Percentiles rank a stretch among this genome's conserved stretches.
These are phyloP conservation scores for Xylariaceae sp. DNA, from an alignment of 2,329 filamentous ascomycete species.

Conservation along the genomic window DNA sequence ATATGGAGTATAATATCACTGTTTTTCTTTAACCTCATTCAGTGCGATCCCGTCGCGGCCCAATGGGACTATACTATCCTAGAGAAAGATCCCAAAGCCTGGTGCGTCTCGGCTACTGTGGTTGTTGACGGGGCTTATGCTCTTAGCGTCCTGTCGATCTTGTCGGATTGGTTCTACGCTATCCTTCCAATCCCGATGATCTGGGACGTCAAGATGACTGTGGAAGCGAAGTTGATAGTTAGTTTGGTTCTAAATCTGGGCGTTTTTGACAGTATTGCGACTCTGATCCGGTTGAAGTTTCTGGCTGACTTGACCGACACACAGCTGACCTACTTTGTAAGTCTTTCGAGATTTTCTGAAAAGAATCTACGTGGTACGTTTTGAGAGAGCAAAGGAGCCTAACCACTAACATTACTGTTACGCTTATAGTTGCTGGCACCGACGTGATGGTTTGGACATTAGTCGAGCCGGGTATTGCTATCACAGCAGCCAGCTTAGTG, in stretches of 20 bases:
- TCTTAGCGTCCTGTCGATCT: conserved; percentile 48
- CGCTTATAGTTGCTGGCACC: conserved; percentile 42
- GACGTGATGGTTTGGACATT: conserved; percentile 54
- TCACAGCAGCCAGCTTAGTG: conserved; percentile 49
- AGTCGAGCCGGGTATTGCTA: conserved; percentile 54
- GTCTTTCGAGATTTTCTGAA: too few species aligned
- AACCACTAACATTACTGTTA: conserved; percentile 8
- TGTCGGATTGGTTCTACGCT: conserved; percentile 54
- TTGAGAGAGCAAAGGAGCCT: too few species aligned
- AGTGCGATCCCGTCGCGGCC: conserved; percentile 46
- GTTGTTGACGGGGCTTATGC: conserved; percentile 48
- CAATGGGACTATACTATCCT: conserved; percentile 52
- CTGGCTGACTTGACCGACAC: conserved; percentile 42
- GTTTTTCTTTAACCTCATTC: conserved; percentile 46
- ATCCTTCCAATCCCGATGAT: conserved; percentile 52
- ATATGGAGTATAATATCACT: conserved; percentile 45
- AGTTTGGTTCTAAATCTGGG: conserved; percentile 47
- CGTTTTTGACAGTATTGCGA: conserved; percentile 53
- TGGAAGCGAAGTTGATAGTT: conserved; percentile 49
- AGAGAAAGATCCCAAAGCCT: conserved; percentile 26
- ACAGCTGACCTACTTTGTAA: conserved; percentile 47
- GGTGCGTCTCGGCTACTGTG: conserved; percentile 41
- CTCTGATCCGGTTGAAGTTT: conserved; percentile 48
- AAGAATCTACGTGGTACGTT: too few species aligned
- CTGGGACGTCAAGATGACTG: conserved; percentile 51